Evolutionary conservation across 1,139 yeast genomes (phyloP).

Genomic region (Spencermartinsiella ligniputridi): DNA sequence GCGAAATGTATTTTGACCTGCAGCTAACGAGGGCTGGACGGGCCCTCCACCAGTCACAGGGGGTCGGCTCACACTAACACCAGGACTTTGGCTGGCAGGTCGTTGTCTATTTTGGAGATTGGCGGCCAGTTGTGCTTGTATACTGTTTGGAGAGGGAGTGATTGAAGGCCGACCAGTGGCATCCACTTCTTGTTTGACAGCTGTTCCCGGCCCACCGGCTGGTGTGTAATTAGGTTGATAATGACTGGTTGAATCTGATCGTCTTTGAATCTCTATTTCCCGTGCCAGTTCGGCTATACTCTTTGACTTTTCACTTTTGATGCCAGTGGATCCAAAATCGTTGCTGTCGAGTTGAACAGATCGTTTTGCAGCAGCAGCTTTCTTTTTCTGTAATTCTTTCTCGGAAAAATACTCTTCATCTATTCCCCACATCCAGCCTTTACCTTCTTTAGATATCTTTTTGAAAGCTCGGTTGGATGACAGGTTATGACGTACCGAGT

Average conservation of each 20-base stretch:
- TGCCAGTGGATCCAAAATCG: constrained; percentile 25
- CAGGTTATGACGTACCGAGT: constrained; percentile 82
- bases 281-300: constrained; percentile 55
- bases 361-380: constrained; percentile 36
- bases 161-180: constrained; percentile 2
- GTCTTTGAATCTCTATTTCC: constrained; percentile 42
- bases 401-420: constrained; percentile 82
- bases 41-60: not conserved
- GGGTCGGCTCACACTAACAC: no score
- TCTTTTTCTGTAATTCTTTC: constrained; percentile 68
- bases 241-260: constrained; percentile 14
- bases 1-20: constrained; percentile 25
- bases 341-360: constrained; percentile 30
- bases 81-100: no score
- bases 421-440: constrained; percentile 90
- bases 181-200: constrained; percentile 6
- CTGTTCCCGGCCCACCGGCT: constrained; percentile 2
- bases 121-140: constrained; percentile 23
- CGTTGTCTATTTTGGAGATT: constrained; percentile 15
- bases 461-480: constrained; percentile 81
- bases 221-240: constrained; percentile 22
- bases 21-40: constrained; percentile 19
- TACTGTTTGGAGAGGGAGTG: constrained; percentile 21
- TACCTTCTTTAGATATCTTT: constrained; percentile 71
- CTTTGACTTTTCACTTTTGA: constrained; percentile 34